Base-by-base conservation (phyloP, 352 stramenopile genomes). In the Phytophthora tentaculata region DNA sequence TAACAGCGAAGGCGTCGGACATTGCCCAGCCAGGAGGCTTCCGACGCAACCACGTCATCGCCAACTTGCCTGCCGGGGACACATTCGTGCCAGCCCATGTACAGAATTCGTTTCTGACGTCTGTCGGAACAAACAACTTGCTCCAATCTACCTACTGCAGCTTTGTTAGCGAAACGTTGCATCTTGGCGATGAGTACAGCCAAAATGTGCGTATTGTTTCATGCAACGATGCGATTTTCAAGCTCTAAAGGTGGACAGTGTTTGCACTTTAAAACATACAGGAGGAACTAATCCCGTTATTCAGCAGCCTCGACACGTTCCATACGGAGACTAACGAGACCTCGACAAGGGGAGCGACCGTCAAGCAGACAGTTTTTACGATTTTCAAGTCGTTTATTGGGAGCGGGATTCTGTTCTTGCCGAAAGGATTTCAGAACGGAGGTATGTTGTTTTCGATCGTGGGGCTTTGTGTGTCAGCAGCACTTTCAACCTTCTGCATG, bases 301-400 rank as follows among this genome's bases (percentile, higher is more conserved):
- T 77, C 24, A 61, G 47, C 32, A 64, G 58, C 17, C 32, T 56
- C 28, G 53, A 63, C 35, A 56, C 62, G 0, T 47, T 63, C 5
- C 29, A 49, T 16, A 55, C 47, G 32, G 12, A 26, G n/a, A 68
- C 51, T 19, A 67, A 54, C 16, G 64, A 53, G 56, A 72, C 16
- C 22, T 67, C 53, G 57, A 74, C 64, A 55, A 76, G 41, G 51
- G 74, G 65, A 24, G 56, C 69, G 23, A 66, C 67, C 7, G 67
- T 74, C 45, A 61, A 67, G 44, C 82, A 86, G 71, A 86, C 79
- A 10, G 51, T 84, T n/a, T 86, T 90, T 71, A 85, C 80, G 10
- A 81, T 90, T 53, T 73, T 90, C 61, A 90, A 90, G 64, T 80
- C 75, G 45, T 90, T 90, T 61, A 80, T 90, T 48, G 81, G 81